Percentiles rank a stretch among this genome's conserved stretches.
Conservation (phyloP, 306 rosid species). For the Corylus heterophylla region DNA sequence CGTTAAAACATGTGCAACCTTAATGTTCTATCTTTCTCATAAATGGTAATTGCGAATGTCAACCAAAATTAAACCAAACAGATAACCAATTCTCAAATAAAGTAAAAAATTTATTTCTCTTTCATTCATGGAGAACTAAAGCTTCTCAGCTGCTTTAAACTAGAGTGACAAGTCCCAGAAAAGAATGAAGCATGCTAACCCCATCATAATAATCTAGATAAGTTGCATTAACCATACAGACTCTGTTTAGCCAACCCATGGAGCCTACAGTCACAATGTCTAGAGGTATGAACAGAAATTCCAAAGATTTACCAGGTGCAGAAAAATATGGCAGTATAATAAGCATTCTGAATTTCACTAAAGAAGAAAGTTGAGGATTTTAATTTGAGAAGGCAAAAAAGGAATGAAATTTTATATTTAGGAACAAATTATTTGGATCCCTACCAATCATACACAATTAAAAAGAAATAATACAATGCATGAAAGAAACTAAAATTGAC, state of each 20-base stretch:
- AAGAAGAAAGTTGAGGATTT: neutral
- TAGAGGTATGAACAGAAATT: neutral
- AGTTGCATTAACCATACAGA: neutral
- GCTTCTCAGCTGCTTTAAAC: neutral
- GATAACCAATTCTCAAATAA: neutral
- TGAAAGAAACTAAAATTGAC: neutral
- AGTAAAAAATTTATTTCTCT: neutral
- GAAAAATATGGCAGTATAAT: neutral
- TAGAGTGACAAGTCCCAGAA: neutral
- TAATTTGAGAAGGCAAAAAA: neutral
- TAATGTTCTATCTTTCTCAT: neutral
- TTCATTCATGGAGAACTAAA: neutral
- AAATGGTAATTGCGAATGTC: neutral
- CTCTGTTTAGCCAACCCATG: neutral
- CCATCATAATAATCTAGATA: conserved; percentile 8
- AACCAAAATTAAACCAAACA: neutral
- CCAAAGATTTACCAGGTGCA: neutral
- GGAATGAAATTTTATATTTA: neutral
- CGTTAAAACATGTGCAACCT: too few relatives aligned
- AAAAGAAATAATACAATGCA: neutral
- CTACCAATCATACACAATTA: neutral
- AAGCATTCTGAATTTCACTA: neutral
- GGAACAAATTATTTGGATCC: neutral
- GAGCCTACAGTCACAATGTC: neutral
- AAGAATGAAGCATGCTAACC: neutral